Evolutionary conservation across 2,329 filamentous ascomycete genomes (phyloP).

Genomic region (Talaromyces sp.): DNA sequence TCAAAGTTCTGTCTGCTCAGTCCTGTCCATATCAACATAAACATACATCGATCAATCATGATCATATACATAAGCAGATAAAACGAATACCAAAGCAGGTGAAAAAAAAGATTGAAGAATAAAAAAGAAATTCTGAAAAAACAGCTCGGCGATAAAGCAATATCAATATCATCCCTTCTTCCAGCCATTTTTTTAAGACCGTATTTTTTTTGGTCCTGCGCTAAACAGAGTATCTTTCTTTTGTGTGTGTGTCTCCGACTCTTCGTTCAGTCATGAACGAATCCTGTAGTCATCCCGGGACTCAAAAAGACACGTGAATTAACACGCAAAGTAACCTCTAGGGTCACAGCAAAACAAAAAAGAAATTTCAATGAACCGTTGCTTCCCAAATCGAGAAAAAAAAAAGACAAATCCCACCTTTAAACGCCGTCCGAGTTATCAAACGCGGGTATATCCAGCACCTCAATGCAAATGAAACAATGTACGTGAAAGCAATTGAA

Average conservation of each 20-base stretch:
- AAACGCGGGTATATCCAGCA: constrained; percentile 47
- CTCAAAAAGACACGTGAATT: neutral
- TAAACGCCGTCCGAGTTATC: constrained; percentile 36
- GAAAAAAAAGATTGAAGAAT: neutral
- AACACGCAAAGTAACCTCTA: neutral
- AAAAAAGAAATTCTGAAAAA: neutral
- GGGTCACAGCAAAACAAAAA: neutral
- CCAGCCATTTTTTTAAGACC: neutral
- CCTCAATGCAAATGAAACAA: constrained; percentile 38
- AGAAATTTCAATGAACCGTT: neutral
- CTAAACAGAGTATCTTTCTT: neutral
- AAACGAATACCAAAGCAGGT: neutral
- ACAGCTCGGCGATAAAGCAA: neutral
- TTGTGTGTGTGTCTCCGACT: neutral
- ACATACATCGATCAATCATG: constrained; percentile 7
- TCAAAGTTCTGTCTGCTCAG: neutral
- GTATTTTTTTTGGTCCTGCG: neutral
- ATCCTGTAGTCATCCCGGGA: neutral
- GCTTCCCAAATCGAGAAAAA: constrained; percentile 1
- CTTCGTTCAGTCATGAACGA: neutral
- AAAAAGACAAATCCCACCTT: constrained; percentile 14
- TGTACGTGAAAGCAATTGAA: constrained; percentile 14
- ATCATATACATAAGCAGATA: neutral
- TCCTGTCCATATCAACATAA: neutral
- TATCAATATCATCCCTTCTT: neutral